Conservation (phyloP, 2,329 filamentous ascomycete genomes). For the Coniella vitis region DNA sequence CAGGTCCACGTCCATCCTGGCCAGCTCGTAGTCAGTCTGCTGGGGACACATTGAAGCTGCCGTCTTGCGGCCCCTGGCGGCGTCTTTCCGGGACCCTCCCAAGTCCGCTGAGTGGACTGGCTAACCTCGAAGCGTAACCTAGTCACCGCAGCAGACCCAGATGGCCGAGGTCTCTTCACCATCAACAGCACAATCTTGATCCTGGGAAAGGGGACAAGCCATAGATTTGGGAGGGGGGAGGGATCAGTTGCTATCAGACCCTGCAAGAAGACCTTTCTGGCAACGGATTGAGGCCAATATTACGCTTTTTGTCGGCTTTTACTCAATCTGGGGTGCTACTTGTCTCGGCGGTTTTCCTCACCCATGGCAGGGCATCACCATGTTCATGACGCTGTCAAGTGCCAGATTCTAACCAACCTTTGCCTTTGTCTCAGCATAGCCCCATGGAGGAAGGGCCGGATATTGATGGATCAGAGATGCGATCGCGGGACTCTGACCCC, state of each 20-base stretch:
- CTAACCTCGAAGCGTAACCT: constrained; percentile 7
- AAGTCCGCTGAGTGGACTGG: constrained; percentile 2
- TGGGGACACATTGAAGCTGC: constrained; percentile 8
- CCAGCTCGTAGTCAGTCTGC: constrained; percentile 10
- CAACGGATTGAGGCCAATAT: constrained; percentile 1
- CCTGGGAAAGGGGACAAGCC: too few relatives aligned
- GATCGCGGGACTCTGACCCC: background rate
- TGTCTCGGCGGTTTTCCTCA: background rate
- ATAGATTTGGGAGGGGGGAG: too few relatives aligned
- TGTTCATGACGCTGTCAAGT: background rate
- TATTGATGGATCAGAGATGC: background rate
- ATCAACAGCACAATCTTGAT: constrained; percentile 14
- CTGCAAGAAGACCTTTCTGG: constrained; percentile 12
- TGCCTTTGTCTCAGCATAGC: constrained; percentile 12
- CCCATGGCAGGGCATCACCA: constrained; percentile 4
- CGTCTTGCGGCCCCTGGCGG: constrained; percentile 5
- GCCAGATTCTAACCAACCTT: background rate
- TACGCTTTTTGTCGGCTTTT: background rate
- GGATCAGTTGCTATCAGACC: constrained; percentile 1
- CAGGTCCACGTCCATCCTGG: constrained; percentile 25
- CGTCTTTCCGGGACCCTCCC: constrained; percentile 2
- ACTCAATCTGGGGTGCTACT: constrained; percentile 3
- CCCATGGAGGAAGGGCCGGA: background rate
- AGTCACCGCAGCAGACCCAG: constrained; percentile 4
- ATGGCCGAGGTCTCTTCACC: constrained; percentile 12